Evolutionary conservation across 2,329 filamentous ascomycete genomes (phyloP).

Genomic region (Dactylellina sp.): DNA sequence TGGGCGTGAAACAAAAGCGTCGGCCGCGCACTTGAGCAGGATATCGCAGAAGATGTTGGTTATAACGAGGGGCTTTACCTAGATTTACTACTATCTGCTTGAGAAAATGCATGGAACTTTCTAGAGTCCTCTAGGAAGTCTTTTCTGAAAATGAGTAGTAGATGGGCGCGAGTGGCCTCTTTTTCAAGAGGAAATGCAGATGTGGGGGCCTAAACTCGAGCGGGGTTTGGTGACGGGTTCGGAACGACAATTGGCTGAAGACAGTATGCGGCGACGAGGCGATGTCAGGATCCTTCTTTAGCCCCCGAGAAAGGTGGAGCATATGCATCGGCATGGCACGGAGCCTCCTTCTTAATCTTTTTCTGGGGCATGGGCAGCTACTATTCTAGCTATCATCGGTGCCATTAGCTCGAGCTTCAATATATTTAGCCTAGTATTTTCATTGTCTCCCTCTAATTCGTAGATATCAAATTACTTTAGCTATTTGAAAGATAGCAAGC

Average conservation of each 20-base stretch:
- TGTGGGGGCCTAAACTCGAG: constrained; percentile 21
- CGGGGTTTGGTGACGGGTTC: constrained; percentile 15
- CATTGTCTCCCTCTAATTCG: not conserved
- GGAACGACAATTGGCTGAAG: constrained; percentile 9
- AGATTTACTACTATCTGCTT: constrained; percentile 19
- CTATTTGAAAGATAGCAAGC: too few relatives aligned
- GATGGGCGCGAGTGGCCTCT: too few relatives aligned
- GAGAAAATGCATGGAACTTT: constrained; percentile 22
- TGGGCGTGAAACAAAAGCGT: constrained; percentile 11
- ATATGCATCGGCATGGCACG: constrained; percentile 10
- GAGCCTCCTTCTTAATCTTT: not conserved
- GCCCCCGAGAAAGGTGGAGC: not conserved
- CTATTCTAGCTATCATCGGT: too few relatives aligned
- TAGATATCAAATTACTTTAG: too few relatives aligned
- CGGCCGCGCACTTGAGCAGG: constrained; percentile 6
- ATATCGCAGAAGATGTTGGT: not conserved
- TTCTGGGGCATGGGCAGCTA: not conserved
- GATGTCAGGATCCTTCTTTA: constrained; percentile 9
- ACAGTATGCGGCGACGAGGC: not conserved
- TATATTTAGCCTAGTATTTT: constrained; percentile 7
- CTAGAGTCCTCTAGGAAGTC: not conserved
- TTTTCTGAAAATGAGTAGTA: constrained; percentile 12
- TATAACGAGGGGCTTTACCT: constrained; percentile 11
- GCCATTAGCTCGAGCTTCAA: not conserved
- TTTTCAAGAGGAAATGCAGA: not conserved